Evolutionary conservation across 495 filamentous ascomycete genomes (phyloP), one percentile per base, ranked within the genome.

Genomic region (Talaromyces thailandensis): DNA sequence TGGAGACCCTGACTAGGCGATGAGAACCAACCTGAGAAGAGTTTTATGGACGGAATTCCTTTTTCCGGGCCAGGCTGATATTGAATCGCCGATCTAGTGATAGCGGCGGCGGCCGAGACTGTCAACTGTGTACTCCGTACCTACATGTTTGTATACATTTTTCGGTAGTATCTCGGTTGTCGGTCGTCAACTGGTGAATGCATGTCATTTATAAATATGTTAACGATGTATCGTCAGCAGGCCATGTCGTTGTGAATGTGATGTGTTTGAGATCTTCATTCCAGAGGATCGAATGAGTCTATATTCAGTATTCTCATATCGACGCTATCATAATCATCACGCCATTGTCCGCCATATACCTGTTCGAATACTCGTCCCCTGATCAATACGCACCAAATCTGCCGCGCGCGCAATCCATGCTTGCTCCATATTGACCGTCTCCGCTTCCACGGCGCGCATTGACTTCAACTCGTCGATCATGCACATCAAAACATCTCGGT

Each of bases 391-490:
- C 4, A 55, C 55, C 24, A 72, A 67, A 6, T 67, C 70, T 6
- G 74, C 73, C 14, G 73, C 67, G 12, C 65, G 67, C 64, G 73
- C 65, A 57, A 79, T 72, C 69, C 69, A 72, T 40, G 65, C 61
- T 43, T 65, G 68, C 64, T 83, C 79, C 6, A 71, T 66, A 9
- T 62, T 66, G 43, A 81, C 69, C 6, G 79, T 56, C 40, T 76
- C 76, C 11, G 60, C 58, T 57, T 82, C 79, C 29, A 81, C 74
- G 24, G 61, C 70, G 35, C 70, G 73, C 58, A 82, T 77, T 11
- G 69, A 63, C 5, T 70, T 70, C 31, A 81, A 62, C 63, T 82
- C 79, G 26, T 82, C 75, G 1, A 74, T 59, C 75, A 81, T 76
- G 23, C 74, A 62, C 12, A 66, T 66, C 9, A 73, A 63, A 43